Base-by-base conservation (phyloP, 306 rosid genomes). In the Castanea mollissima region DNA sequence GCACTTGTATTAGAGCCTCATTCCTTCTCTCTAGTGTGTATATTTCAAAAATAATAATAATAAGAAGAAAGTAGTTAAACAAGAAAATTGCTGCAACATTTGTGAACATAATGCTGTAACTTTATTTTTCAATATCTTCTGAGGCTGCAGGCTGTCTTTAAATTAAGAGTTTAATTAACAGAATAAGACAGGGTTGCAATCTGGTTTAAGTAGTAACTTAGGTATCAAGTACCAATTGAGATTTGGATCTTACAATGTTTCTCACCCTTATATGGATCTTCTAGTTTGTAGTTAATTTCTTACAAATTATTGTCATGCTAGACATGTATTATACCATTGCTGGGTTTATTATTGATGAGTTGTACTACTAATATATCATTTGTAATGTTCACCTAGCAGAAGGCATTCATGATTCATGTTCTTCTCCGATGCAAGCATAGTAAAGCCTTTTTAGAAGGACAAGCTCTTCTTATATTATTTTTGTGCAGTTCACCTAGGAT, bases 401-500 rank as follows among this genome's bases (percentile, higher is more conserved):
- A 58, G 64, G 2, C 32, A 58, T 20, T 58, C 32, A 21, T 20
- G 4, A 58, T 20, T 58, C 64, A 58, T 20, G 10, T n/a, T 2
- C 23, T 20, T 7, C 23, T 20, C 4, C 2, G 1, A 49, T 49
- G 16, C 54, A 49, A 49, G 54, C 16, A 49, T 5, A 49, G 54
- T 49, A 49, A 49, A 49, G 14, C 54, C 16, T 49, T 12, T 49
- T 49, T 41, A 8, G 8, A 2, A 41, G 46, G 46, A 2, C 46
- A 8, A 41, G 46, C 46, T 7, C 46, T 41, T 41, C 46, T 41
- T 38, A 38, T 38, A 38, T 38, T 38, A 38, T 38, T 38, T 38
- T 38, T 38, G 46, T 38, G 8, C 11, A 2, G 46, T 38, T 38
- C 46, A 41, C 46, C 46, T 89, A 0, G 97, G 98, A 64, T 91